Percentiles rank a stretch among this genome's conserved stretches.
phyloP scores from a whole-genome alignment of 495 filamentous ascomycete species.

The Daldinia concentrica region DNA sequence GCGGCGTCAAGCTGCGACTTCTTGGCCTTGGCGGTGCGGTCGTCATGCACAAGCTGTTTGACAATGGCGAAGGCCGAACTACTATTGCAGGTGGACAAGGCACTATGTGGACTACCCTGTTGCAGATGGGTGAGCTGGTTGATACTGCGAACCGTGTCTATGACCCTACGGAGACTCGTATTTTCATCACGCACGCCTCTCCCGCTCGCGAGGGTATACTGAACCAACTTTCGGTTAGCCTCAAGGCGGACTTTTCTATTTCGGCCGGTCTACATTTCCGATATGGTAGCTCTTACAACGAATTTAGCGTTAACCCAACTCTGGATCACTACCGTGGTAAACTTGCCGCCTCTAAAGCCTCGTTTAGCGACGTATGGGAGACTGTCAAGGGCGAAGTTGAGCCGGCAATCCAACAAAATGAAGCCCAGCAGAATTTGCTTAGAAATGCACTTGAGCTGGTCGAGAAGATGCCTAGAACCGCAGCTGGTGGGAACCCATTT shows the following conservation, averaged over 20 bases:
- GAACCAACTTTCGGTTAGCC: constrained; percentile 96
- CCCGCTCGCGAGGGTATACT: constrained; percentile 96
- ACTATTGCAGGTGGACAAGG: constrained; percentile 98
- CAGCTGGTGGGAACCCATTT: constrained; percentile 95
- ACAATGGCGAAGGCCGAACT: constrained; percentile 97
- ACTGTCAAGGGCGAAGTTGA: constrained; percentile 96
- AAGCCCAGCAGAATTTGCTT: constrained; percentile 88
- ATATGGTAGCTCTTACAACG: constrained; percentile 99
- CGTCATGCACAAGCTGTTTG: constrained; percentile 99
- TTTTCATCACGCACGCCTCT: constrained; percentile 97
- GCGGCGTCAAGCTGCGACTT: constrained; percentile 94
- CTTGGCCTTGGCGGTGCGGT: constrained; percentile 95
- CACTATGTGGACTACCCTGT: constrained; percentile 98
- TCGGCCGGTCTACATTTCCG: constrained; percentile 98
- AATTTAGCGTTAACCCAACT: constrained; percentile 98
- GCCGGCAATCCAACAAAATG: constrained; percentile 89
- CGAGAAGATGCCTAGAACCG: constrained; percentile 92
- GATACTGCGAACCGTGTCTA: constrained; percentile 98
- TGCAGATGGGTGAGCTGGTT: constrained; percentile 98
- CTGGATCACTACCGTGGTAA: constrained; percentile 99
- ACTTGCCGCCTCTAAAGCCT: constrained; percentile 98
- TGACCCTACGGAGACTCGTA: constrained; percentile 96
- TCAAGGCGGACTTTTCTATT: constrained; percentile 98
- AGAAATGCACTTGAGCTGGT: constrained; percentile 91
- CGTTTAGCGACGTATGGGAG: constrained; percentile 99